Base-by-base conservation (phyloP, 352 stramenopile species). In the Globisporangium parvum region DNA sequence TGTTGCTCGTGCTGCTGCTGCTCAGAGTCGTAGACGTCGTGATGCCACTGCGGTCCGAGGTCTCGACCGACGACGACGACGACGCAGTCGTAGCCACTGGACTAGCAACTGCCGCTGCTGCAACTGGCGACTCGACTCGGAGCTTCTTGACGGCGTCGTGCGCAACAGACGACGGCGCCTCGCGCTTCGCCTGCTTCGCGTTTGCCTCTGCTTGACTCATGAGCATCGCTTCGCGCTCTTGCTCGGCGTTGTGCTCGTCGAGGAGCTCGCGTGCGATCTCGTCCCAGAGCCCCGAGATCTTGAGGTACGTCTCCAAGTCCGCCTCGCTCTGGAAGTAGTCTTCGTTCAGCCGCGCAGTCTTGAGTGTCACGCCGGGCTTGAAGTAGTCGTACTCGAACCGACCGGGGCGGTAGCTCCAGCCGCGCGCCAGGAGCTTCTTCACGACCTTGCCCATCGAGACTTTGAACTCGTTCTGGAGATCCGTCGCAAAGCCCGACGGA, bases 311-410 rank as follows among this genome's bases (percentile, higher is more conserved):
- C 57, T 91, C 78, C 15, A 91, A 67, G 47, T 80, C 78, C 5
- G 72, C 65, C 12, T 66, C 44, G 61, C 78, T 89, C 66, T 91
- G 78, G 55, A 91, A 91, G 55, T 84, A 87, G 66, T 91, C 81
- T 55, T 88, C 81, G 39, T 78, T 78, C 20, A 80, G 62, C 41
- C 62, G 60, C 1, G 70, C 73, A 11, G 62, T 71, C 60, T 80
- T 88, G 3, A 64, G 59, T 48, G 74, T 86, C 28, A 74, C 54
- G 35, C 68, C 70, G 3, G 81, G 78, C 52, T 88, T 91, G 59
- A 88, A 91, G 77, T 91, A 91, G 60, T 91, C 77, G 55, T 91
- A 91, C 66, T 91, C 81, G 55, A 91, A 91, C 0, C 79, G 75
- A 1, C 81, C 81, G 21, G 81, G 78, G 10, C 77, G 75, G 55